Percentiles rank a stretch among this genome's conserved stretches.
These are phyloP conservation scores for Aspergillus neotritici DNA, from an alignment of 2,329 filamentous ascomycete genomes.

Conservation along the genomic window DNA sequence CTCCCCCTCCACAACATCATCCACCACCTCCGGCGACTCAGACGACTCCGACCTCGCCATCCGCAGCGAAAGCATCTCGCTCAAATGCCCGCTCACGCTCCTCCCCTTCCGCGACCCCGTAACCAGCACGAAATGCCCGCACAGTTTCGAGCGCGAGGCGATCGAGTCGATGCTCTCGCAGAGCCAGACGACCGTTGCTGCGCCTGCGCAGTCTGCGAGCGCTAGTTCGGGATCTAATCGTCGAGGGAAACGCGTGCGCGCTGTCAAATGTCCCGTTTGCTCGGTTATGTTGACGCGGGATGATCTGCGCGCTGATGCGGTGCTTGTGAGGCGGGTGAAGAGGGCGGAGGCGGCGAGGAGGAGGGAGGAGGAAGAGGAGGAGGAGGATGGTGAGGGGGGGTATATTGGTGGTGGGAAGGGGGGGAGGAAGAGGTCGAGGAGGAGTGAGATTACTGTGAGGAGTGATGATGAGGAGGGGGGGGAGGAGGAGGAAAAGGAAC, in stretches of 20 bases:
- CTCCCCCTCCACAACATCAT: constrained; percentile 9
- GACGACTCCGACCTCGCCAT: constrained; percentile 45
- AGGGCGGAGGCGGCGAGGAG: constrained; percentile 25
- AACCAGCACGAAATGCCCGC: constrained; percentile 45
- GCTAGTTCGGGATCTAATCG: constrained; percentile 6
- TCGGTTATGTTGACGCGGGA: constrained; percentile 29
- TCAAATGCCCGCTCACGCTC: constrained; percentile 46
- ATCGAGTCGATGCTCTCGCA: constrained; percentile 41
- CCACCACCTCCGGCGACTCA: constrained; percentile 20
- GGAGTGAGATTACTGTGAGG: constrained; percentile 27
- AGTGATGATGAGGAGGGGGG: constrained; percentile 23
- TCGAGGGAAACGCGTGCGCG: constrained; percentile 18
- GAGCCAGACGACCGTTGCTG: constrained; percentile 24
- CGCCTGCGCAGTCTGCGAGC: constrained; percentile 4
- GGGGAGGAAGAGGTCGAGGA: constrained; percentile 12
- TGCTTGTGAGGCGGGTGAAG: constrained; percentile 35
- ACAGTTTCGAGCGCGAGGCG: constrained; percentile 45
- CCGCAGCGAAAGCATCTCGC: constrained; percentile 39
- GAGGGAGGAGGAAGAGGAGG: constrained; percentile 28
- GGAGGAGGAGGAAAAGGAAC: constrained; percentile 6
- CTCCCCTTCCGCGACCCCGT: constrained; percentile 43
- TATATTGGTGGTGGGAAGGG: constrained; percentile 2
- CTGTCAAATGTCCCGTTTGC: constrained; percentile 41
- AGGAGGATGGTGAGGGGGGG: constrained; percentile 18
- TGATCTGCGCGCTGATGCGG: constrained; percentile 38